Evolutionary conservation across 2,329 filamentous ascomycete species (phyloP).

Genomic region (Fusarium buharicum): DNA sequence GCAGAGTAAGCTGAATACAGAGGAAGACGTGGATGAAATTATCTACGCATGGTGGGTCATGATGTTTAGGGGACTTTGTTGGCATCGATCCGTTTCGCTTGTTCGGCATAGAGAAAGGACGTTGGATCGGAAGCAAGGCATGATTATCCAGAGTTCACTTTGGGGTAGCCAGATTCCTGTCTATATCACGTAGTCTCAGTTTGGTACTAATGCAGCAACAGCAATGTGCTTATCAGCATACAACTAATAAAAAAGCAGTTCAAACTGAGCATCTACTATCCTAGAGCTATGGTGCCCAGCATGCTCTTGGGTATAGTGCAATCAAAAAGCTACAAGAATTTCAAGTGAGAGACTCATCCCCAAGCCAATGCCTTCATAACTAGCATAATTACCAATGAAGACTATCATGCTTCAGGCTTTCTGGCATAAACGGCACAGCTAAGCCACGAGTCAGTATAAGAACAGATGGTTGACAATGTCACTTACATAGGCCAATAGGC

Average conservation of each 20-base stretch:
- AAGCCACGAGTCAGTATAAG: neutral
- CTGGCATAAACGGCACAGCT: constrained; percentile 32
- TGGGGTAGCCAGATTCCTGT: neutral
- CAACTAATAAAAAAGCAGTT: no score
- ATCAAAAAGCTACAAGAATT: no score
- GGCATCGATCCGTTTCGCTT: neutral
- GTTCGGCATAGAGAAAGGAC: neutral
- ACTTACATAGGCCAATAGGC: constrained; percentile 39
- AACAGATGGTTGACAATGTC: accelerated
- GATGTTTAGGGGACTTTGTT: neutral
- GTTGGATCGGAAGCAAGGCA: neutral
- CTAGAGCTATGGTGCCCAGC: no score
- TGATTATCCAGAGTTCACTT: neutral
- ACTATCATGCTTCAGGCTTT: constrained; percentile 21
- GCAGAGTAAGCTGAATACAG: neutral
- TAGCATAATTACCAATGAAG: neutral
- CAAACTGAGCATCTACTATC: no score
- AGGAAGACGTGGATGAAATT: neutral
- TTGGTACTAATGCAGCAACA: neutral
- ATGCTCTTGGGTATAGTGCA: no score
- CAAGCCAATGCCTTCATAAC: neutral
- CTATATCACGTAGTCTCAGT: neutral
- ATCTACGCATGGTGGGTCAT: neutral
- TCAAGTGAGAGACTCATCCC: no score
- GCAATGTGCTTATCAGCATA: no score